Evolutionary conservation across 352 stramenopile genomes (phyloP), one percentile per base, ranked within the genome.

Genomic region (Pythium volutum): DNA sequence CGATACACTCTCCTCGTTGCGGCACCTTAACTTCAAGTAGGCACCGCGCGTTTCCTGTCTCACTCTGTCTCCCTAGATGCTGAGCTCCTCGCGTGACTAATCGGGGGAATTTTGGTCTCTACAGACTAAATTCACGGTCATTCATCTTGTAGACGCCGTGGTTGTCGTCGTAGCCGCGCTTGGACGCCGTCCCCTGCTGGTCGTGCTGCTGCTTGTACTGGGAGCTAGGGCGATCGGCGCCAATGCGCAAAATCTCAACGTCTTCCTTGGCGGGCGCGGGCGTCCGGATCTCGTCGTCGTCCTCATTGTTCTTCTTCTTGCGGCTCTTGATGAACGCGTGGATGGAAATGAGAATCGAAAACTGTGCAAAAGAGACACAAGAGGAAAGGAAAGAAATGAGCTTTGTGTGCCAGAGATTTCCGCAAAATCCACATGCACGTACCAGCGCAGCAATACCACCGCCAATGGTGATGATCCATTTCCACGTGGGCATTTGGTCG

Each of bases 391-490:
- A 20, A 59, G 23, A 49, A 20, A 48, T 43, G 22, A 67, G 60
- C 25, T 31, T 27, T 26, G 31, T 16, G 15, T 10, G 9, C 42
- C 36, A 22, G 36, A 43, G 36, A 18, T 4, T 15, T 3, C 36
- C 16, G 12, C 36, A 18, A 42, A 7, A 20, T 20, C 16, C n/a
- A 25, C n/a, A 36, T 29, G 8, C 42, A 66, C 62, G 34, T 69
- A 77, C 70, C 66, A 71, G 45, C 43, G 70, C 70, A 11, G 70
- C 70, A 23, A 78, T 55, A 43, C 64, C 71, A 55, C 71, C 71
- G 18, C 66, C 71, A 41, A 78, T 76, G 12, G 71, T 78, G 29
- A 76, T 67, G 50, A 73, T 25, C 62, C 63, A 73, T 52, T 78
- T 78, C 71, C 71, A 78, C 7, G 62, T 50, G 2, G 71, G 69